Percentiles rank a stretch among this genome's conserved stretches.
phyloP scores from a whole-genome alignment of 257 asterid species.

The Prunella vulgaris region DNA sequence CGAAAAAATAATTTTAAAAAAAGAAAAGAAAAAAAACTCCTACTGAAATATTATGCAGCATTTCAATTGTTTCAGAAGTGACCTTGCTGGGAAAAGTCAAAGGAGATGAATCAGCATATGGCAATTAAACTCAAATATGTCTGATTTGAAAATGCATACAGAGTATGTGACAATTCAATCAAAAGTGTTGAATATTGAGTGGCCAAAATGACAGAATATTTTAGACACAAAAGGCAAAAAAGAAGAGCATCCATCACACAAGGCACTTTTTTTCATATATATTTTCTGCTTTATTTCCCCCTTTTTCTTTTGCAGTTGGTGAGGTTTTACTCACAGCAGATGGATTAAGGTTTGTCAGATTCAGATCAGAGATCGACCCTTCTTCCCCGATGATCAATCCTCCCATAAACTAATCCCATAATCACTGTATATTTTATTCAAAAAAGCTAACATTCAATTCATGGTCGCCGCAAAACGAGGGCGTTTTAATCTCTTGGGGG shows the following conservation, averaged over 20 bases:
- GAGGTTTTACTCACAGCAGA: slow-evolving; percentile 15
- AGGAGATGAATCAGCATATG: not conserved
- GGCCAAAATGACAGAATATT: not conserved
- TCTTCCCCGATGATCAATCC: slow-evolving; percentile 20
- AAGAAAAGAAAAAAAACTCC: too few species aligned
- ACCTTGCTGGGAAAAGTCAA: not conserved
- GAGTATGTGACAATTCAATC: not conserved
- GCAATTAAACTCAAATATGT: not conserved
- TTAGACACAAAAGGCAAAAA: not conserved
- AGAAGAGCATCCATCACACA: not conserved
- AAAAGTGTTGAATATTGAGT: slow-evolving; percentile 1
- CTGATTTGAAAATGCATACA: not conserved
- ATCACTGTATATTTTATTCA: slow-evolving; percentile 1
- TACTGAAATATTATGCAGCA: too few species aligned
- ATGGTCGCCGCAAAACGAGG: slow-evolving; percentile 12
- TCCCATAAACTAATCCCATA: not conserved
- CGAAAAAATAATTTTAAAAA: too few species aligned
- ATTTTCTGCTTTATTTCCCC: not conserved
- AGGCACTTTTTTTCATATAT: not conserved
- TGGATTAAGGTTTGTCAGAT: slow-evolving; percentile 12
- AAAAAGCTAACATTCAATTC: not conserved
- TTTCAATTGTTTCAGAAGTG: not conserved
- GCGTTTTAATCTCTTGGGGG: slow-evolving; percentile 17
- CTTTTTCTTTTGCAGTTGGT: slow-evolving; percentile 17
- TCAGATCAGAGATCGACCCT: slow-evolving; percentile 25